Conservation (phyloP, 257 asterid genomes). For the Euphrasia confusa region DNA sequence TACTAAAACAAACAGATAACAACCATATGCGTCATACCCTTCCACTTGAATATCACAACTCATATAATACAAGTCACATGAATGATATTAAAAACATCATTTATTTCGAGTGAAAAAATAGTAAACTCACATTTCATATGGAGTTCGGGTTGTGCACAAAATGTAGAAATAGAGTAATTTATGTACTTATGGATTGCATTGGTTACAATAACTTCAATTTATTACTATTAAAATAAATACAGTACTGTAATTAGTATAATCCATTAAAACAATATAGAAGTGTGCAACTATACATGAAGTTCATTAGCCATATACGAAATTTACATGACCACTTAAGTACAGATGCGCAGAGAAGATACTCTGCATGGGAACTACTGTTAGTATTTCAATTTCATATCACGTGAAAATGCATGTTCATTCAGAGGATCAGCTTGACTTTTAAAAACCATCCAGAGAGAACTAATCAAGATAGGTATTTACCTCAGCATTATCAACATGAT, state of each 20-base stretch:
- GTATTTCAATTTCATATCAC: slow-evolving; percentile 7
- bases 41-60: slow-evolving; percentile 1
- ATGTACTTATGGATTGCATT: background rate
- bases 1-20: slow-evolving; percentile 9
- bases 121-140: slow-evolving; percentile 7
- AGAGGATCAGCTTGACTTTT: background rate
- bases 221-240: background rate
- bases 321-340: background rate
- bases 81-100: background rate
- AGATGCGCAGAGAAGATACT: background rate
- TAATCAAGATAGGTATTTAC: slow-evolving; percentile 37
- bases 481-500: slow-evolving; percentile 50
- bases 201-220: background rate
- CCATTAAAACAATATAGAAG: background rate
- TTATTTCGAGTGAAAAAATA: background rate
- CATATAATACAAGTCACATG: slow-evolving; percentile 3
- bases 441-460: slow-evolving; percentile 8
- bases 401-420: background rate
- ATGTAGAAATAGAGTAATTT: background rate
- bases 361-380: slow-evolving; percentile 2
- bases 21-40: slow-evolving; percentile 12
- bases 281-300: background rate
- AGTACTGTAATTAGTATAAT: background rate
- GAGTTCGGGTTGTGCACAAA: background rate
- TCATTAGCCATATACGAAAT: slow-evolving; percentile 7